These are phyloP conservation scores for Phytophthora ohioensis DNA, from an alignment of 352 stramenopile genomes.

Conservation along the genomic window DNA sequence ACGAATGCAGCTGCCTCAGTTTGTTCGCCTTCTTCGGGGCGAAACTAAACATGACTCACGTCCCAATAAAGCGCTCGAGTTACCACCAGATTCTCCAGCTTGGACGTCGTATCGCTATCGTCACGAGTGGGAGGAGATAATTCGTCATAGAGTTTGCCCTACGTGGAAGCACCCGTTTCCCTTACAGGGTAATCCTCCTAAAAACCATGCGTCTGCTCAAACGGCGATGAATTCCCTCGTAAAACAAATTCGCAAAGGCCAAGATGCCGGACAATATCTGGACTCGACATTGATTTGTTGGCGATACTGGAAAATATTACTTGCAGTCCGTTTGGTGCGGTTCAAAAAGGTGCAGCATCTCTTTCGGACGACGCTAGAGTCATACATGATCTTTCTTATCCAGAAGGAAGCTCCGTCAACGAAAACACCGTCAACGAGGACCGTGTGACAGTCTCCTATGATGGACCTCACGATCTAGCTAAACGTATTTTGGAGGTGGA, in stretches of 20 bases:
- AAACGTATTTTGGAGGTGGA: conserved; percentile 25
- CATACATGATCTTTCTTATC: conserved; percentile 1
- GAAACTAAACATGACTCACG: conserved; percentile 9
- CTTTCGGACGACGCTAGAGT: neutral
- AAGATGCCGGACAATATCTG: neutral
- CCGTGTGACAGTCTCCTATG: conserved; percentile 3
- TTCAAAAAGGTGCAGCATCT: neutral
- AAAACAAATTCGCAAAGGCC: conserved; percentile 3
- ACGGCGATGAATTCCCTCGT: neutral
- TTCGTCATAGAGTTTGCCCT: conserved; percentile 10
- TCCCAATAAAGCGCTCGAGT: conserved; percentile 15
- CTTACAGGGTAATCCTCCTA: neutral
- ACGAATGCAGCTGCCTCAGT: conserved; percentile 10
- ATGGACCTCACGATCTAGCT: conserved; percentile 6
- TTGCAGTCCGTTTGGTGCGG: neutral
- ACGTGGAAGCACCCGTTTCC: neutral
- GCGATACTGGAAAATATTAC: neutral
- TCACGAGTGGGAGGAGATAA: conserved; percentile 9
- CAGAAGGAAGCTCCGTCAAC: conserved; percentile 3
- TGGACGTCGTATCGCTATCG: conserved; percentile 20
- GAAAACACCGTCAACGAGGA: conserved; percentile 22
- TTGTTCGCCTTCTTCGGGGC: conserved; percentile 20
- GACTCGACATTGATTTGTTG: conserved; percentile 1
- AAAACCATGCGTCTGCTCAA: neutral
- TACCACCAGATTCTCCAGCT: neutral